Evolutionary conservation across 164 flowering plant species (phyloP), one percentile per base, ranked within the genome.

Genomic region (Chloranthus sessilifolius): DNA sequence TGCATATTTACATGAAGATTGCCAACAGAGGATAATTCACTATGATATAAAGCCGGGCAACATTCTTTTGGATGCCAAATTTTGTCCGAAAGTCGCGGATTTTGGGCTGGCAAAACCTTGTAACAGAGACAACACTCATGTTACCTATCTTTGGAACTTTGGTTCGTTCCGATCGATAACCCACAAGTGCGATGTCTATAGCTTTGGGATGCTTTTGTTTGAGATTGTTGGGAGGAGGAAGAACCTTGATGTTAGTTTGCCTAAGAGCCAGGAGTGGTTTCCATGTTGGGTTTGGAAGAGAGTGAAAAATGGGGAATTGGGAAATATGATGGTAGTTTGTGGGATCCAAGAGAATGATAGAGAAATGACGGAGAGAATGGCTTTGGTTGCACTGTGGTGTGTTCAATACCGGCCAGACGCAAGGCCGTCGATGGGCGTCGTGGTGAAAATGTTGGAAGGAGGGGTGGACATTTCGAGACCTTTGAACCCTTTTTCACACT

Each of bases 41-140:
- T 63, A 58, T 19, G 67, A 63, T 24, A 63, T 62, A 26, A 62
- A 62, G 23, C 62, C 61, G 1, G 66, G 53, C 19, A 55, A 62
- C 30, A 46, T 62, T 33, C 53, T 63, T 14, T 39, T 63, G 41
- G 62, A 56, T 30, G 41, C 34, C 16, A 5, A 31, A 34, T 1
- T 50, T 50, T 21, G 2, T 2, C 31, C 61, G 1, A 61, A 62
- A 27, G 52, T 62, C 2, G 60, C 56, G 1, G 66, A 62, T 56
- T 62, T 62, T 15, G 61, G 52, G 1, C 20, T 62, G 52, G 67
- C 62, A 22, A 63, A 57, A 47, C 57, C 57, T 19, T 56, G 47
- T 29, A 52, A 40, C 17, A 51, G 67, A 42, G 52, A 56, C 0
- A 29, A 44, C 40, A 44, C 53, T 1, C 57, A 52, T 38, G 39